Evolutionary conservation across 139 green algal species (phyloP).

Genomic region (Tetradesmus lagerheimii): DNA sequence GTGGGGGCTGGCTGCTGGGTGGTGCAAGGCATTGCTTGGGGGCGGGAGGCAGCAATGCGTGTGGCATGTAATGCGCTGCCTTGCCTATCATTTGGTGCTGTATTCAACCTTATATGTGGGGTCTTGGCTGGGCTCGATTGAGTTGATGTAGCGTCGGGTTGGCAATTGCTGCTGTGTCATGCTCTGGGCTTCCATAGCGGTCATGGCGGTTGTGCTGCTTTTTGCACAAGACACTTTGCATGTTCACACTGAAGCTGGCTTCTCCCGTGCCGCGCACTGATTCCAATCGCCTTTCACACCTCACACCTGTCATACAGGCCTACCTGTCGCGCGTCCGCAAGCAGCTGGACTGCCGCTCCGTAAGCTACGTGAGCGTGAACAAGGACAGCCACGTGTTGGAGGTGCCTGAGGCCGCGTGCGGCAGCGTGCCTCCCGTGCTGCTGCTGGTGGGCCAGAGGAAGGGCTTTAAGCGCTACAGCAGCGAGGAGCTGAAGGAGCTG

Average conservation of each 20-base stretch:
- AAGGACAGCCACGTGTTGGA: constrained; percentile 95
- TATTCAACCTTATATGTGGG: too few relatives aligned
- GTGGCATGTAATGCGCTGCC: too few relatives aligned
- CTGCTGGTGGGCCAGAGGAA: constrained; percentile 77
- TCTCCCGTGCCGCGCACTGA: too few relatives aligned
- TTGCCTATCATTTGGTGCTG: too few relatives aligned
- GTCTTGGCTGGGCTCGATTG: too few relatives aligned
- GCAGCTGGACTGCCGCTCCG: constrained; percentile 47
- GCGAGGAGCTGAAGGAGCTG: constrained; percentile 70
- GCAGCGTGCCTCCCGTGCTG: constrained; percentile 60
- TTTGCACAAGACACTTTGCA: too few relatives aligned
- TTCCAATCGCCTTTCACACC: too few relatives aligned
- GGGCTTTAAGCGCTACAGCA: constrained; percentile 85
- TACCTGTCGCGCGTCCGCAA: constrained; percentile 61
- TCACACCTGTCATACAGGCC: neutral
- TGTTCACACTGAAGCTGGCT: too few relatives aligned
- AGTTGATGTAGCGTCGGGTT: too few relatives aligned
- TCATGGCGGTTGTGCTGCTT: neutral
- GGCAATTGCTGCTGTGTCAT: too few relatives aligned
- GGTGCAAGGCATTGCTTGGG: neutral
- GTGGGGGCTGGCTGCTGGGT: neutral
- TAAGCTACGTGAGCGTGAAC: constrained; percentile 81
- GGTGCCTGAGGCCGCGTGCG: constrained; percentile 72
- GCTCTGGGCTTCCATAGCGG: too few relatives aligned
- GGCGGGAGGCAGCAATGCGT: neutral